Conservation (phyloP, 2,329 filamentous ascomycete species). For the Knufia fluminis region DNA sequence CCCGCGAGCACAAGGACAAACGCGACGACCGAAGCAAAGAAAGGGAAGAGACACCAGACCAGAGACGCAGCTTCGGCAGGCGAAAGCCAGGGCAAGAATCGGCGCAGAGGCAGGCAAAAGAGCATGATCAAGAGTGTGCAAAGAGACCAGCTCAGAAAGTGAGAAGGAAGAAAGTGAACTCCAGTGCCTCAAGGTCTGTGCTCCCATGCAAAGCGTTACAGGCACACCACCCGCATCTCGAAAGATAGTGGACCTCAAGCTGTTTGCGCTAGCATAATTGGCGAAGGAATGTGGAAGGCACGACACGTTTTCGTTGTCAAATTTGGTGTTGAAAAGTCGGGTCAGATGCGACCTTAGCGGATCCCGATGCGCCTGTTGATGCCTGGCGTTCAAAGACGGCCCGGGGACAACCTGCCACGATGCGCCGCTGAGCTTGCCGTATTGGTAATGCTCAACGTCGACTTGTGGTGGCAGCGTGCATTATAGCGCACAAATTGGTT, state of each 20-base stretch:
- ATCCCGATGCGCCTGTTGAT: background rate
- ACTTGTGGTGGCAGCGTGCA: no score
- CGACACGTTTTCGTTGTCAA: background rate
- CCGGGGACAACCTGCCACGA: background rate
- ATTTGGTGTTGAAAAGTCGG: background rate
- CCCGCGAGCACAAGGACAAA: background rate
- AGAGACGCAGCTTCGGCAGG: background rate
- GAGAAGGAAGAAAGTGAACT: background rate
- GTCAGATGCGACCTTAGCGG: background rate
- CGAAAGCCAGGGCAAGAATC: background rate
- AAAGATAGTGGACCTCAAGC: background rate
- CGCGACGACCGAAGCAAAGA: background rate
- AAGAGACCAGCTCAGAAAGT: background rate
- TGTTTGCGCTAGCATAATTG: background rate
- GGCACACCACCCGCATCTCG: background rate
- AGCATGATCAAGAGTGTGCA: background rate
- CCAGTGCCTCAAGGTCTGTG: background rate
- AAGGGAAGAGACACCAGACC: constrained; percentile 1
- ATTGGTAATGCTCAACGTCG: background rate
- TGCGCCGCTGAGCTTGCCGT: background rate
- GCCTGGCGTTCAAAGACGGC: background rate
- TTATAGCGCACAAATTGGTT: no score
- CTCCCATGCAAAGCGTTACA: background rate
- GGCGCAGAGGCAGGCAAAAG: background rate
- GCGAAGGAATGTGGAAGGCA: background rate